Conservation (phyloP, 768 basidiomycete species). For the Gloeophyllum trabeum region DNA sequence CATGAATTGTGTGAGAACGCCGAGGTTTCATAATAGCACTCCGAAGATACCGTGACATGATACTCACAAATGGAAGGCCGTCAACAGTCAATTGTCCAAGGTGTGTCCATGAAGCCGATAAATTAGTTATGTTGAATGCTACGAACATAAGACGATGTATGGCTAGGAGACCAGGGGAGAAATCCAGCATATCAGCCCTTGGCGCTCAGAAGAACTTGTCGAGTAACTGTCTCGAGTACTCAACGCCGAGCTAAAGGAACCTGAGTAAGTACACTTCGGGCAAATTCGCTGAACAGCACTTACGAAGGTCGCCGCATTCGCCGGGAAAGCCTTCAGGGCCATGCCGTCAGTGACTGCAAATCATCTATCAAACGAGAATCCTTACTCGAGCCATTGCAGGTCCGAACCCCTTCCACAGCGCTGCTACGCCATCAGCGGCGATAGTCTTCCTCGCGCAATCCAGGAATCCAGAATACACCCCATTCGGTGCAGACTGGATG, state of each 20-base stretch:
- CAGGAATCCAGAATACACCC: slow-evolving; percentile 90
- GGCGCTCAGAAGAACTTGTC: slow-evolving; percentile 57
- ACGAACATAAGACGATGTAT: no score
- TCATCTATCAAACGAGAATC: slow-evolving; percentile 5
- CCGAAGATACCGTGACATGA: no score
- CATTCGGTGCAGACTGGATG: slow-evolving; percentile 91
- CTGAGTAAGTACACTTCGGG: slow-evolving; percentile 8
- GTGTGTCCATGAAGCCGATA: no score
- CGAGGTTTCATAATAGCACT: no score
- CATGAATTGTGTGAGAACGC: no score
- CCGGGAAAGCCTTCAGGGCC: slow-evolving; percentile 89
- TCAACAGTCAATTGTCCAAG: no score
- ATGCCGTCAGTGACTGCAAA: slow-evolving; percentile 1
- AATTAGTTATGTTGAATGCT: no score
- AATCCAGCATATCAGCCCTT: no score
- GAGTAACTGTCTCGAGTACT: slow-evolving; percentile 76
- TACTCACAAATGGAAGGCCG: no score
- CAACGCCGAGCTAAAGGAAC: slow-evolving; percentile 69
- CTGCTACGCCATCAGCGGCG: slow-evolving; percentile 73
- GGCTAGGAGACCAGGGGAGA: no score
- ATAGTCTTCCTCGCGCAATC: slow-evolving; percentile 93
- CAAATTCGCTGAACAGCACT: slow-evolving; percentile 22
- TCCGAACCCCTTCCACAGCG: slow-evolving; percentile 95
- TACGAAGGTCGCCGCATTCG: slow-evolving; percentile 91
- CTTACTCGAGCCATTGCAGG: slow-evolving; percentile 90